phyloP scores from a whole-genome alignment of 73 alveolate genomes.

The Tetrahymena malaccensis region DNA sequence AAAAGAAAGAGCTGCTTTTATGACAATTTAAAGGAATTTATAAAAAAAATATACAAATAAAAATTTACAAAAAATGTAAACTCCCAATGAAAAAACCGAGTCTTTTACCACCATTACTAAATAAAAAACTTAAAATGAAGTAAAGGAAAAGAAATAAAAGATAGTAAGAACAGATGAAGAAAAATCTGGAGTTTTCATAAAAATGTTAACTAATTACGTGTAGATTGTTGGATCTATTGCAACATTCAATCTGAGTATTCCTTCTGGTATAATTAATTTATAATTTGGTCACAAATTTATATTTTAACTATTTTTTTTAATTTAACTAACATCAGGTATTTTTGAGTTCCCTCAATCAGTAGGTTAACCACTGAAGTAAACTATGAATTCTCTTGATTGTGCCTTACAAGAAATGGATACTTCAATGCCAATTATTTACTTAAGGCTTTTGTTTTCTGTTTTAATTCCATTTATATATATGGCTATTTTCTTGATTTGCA shows the following conservation, averaged over 20 bases:
- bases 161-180: not conserved
- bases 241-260: not conserved
- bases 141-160: not conserved
- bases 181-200: constrained; percentile 1
- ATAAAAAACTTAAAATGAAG: not conserved
- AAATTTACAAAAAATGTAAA: not conserved
- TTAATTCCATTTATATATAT: not conserved
- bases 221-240: no score
- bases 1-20: not conserved
- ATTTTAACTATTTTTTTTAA: not conserved
- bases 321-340: constrained; percentile 5
- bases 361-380: not conserved
- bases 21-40: not conserved
- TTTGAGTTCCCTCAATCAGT: constrained; percentile 3
- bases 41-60: not conserved
- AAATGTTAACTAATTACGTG: constrained; percentile 1
- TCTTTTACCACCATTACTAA: no score
- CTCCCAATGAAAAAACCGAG: not conserved
- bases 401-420: not conserved
- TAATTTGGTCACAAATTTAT: not conserved
- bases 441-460: not conserved
- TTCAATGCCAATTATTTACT: constrained; percentile 1
- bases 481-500: not conserved
- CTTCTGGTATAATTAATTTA: not conserved
- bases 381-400: not conserved